phyloP scores from a whole-genome alignment of 2,329 filamentous ascomycete species.

The Trichoderma koningii region DNA sequence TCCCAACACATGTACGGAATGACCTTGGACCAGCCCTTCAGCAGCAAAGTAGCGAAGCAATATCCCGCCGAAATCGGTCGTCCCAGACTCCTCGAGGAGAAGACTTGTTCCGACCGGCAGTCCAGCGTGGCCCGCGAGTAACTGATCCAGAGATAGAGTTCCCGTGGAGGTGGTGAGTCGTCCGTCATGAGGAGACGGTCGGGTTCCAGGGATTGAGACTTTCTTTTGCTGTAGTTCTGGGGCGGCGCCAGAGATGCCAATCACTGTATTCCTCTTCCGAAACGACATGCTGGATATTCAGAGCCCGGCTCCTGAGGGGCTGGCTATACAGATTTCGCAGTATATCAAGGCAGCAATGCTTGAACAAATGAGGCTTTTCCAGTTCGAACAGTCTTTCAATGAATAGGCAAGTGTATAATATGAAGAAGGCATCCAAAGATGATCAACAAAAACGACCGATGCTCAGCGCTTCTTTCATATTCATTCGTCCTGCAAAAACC shows the following conservation, averaged over 20 bases:
- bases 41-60: slow-evolving; percentile 87
- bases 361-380: background rate
- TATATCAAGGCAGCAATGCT: background rate
- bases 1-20: slow-evolving; percentile 83
- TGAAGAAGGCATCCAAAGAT: background rate
- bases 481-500: background rate
- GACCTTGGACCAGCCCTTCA: slow-evolving; percentile 88
- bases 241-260: slow-evolving; percentile 40
- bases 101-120: slow-evolving; percentile 79
- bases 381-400: background rate
- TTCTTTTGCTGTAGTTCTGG: slow-evolving; percentile 38
- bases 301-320: slow-evolving; percentile 5
- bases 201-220: slow-evolving; percentile 54
- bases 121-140: slow-evolving; percentile 84
- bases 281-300: slow-evolving; percentile 53
- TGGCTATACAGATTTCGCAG: background rate
- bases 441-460: background rate
- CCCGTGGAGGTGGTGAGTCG: slow-evolving; percentile 89
- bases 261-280: slow-evolving; percentile 57
- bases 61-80: slow-evolving; percentile 88
- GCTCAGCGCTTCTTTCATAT: background rate
- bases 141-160: slow-evolving; percentile 77
- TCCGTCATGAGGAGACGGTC: slow-evolving; percentile 87
- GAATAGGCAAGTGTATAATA: background rate
- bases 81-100: slow-evolving; percentile 83